A percentile compares a stretch with the other conserved stretches of the same genome.
Evolutionary conservation across 1,139 yeast genomes (phyloP).

Genomic region (Pneumocystis canis): DNA sequence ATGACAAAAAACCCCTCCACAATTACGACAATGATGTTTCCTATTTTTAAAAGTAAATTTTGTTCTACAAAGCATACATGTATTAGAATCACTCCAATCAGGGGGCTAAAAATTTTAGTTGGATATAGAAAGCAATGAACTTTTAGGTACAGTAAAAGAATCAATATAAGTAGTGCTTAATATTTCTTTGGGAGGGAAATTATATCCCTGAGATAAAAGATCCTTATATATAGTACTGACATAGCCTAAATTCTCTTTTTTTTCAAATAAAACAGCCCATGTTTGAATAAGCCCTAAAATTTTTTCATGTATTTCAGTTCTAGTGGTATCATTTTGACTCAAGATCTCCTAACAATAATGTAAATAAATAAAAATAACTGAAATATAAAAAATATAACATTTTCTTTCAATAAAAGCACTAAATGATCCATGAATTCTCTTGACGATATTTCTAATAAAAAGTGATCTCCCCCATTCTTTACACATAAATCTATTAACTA

Average conservation of each 20-base stretch:
- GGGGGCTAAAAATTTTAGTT: constrained; percentile 45
- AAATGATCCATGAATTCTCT: constrained; percentile 71
- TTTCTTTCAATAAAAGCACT: constrained; percentile 24
- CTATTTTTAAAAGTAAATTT: constrained; percentile 70
- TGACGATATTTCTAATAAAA: constrained; percentile 61
- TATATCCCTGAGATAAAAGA: constrained; percentile 31
- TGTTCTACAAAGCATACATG: constrained; percentile 85
- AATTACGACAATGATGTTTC: constrained; percentile 91
- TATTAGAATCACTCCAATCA: constrained; percentile 92
- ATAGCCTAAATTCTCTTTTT: constrained; percentile 51
- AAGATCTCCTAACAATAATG: background rate
- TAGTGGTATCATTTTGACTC: constrained; percentile 14
- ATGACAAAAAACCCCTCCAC: constrained; percentile 91
- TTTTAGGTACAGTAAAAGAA: constrained; percentile 39
- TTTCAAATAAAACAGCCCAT: constrained; percentile 63
- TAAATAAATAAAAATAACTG: constrained; percentile 21
- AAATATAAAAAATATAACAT: constrained; percentile 17
- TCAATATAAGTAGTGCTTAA: constrained; percentile 52
- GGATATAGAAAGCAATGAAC: too few species aligned
- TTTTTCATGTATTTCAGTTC: constrained; percentile 43
- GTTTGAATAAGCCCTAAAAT: constrained; percentile 55
- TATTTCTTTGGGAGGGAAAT: constrained; percentile 39
- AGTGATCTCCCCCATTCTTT: constrained; percentile 84
- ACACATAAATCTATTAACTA: constrained; percentile 74
- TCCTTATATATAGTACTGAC: constrained; percentile 24